These are phyloP conservation scores for Botrytis cinerea DNA, from an alignment of 2,329 filamentous ascomycete genomes.

Conservation along the genomic window DNA sequence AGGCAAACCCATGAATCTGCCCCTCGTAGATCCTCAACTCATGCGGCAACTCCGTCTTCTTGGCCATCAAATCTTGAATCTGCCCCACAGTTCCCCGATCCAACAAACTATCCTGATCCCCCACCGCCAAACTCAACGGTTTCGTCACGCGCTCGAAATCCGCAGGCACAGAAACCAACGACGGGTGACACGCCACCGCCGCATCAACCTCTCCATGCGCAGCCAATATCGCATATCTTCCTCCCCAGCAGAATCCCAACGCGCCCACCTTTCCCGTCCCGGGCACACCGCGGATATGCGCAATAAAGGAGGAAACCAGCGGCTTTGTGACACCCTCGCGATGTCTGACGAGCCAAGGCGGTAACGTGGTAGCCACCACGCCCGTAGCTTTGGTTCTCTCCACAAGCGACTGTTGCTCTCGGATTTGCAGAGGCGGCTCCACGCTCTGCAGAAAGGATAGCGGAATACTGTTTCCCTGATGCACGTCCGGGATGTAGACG, in stretches of 20 bases:
- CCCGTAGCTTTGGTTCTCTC: slow-evolving; percentile 47
- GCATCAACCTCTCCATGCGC: slow-evolving; percentile 47
- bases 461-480: slow-evolving; percentile 45
- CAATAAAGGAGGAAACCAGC: slow-evolving; percentile 45
- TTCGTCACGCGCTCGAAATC: slow-evolving; percentile 48
- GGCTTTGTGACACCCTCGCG: slow-evolving; percentile 40
- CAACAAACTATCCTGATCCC: slow-evolving; percentile 49
- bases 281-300: slow-evolving; percentile 40
- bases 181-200: slow-evolving; percentile 51
- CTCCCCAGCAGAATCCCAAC: slow-evolving; percentile 66
- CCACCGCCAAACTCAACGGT: slow-evolving; percentile 51
- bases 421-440: slow-evolving; percentile 46
- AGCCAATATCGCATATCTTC: slow-evolving; percentile 53
- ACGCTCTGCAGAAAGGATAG: slow-evolving; percentile 46
- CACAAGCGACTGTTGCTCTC: slow-evolving; percentile 43
- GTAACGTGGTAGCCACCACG: slow-evolving; percentile 45
- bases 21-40: slow-evolving; percentile 43
- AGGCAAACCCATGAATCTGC: slow-evolving; percentile 47
- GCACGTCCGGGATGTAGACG: slow-evolving; percentile 52
- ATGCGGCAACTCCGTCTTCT: slow-evolving; percentile 36
- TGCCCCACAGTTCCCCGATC: slow-evolving; percentile 33
- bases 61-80: slow-evolving; percentile 39
- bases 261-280: slow-evolving; percentile 49
- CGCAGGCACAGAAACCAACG: slow-evolving; percentile 47
- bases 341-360: slow-evolving; percentile 45